Conservation (phyloP, 2,329 filamentous ascomycete species). For the Cladosporium sp. region DNA sequence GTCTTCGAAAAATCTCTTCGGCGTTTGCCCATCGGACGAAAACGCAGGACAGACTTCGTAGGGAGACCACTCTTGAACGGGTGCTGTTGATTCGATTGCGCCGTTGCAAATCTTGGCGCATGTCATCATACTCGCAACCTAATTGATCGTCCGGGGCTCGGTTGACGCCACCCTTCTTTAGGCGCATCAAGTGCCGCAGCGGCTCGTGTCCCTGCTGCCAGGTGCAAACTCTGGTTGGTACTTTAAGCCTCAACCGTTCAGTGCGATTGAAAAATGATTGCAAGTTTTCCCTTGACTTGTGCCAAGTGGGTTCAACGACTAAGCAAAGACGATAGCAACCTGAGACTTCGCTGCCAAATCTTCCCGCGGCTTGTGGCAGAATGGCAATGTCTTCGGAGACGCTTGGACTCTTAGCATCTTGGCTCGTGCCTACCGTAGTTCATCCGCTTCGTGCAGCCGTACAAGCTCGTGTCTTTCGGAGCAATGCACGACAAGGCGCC, state of each 20-base stretch:
- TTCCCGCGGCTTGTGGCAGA: conserved; percentile 11
- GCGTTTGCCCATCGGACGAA: conserved; percentile 17
- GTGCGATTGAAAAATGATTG: not conserved
- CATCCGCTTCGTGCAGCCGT: conserved; percentile 6
- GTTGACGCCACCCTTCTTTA: conserved; percentile 8
- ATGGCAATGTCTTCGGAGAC: not conserved
- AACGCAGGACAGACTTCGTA: conserved; percentile 13
- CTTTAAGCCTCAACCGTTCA: not conserved
- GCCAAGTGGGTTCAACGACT: conserved; percentile 1
- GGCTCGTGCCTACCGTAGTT: conserved; percentile 17
- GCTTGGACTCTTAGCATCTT: conserved; percentile 10
- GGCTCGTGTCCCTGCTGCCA: conserved; percentile 7
- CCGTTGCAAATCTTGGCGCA: conserved; percentile 14
- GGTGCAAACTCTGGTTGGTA: not conserved
- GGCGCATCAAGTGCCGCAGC: conserved; percentile 8
- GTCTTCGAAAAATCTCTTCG: not conserved
- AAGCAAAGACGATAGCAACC: conserved; percentile 11
- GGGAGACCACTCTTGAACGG: conserved; percentile 4
- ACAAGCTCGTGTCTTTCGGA: conserved; percentile 5
- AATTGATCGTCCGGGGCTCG: conserved; percentile 12
- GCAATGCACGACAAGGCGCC: conserved; percentile 10
- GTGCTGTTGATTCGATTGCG: conserved; percentile 10
- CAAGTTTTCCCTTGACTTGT: not conserved
- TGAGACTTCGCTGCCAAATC: conserved; percentile 5
- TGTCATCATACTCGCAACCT: conserved; percentile 9